These are phyloP conservation scores for Xylaria sp. DNA, from an alignment of 2,329 filamentous ascomycete species.

Conservation along the genomic window DNA sequence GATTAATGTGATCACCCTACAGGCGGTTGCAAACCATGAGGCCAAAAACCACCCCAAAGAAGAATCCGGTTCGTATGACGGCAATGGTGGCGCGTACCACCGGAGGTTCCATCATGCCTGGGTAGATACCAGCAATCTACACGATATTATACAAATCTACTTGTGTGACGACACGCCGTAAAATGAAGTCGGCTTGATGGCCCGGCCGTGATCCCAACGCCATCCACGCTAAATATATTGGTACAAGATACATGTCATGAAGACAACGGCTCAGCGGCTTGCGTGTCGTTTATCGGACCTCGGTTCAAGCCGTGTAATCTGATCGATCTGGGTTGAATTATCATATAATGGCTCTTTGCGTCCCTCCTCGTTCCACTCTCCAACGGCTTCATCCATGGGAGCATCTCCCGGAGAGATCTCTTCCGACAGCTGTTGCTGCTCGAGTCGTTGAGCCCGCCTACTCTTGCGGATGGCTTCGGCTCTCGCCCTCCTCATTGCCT, in stretches of 20 bases:
- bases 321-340: slow-evolving; percentile 31
- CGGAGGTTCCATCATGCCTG: too few relatives aligned
- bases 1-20: neutral
- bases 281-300: neutral
- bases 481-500: slow-evolving; percentile 44
- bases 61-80: too few relatives aligned
- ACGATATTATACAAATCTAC: neutral
- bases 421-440: slow-evolving; percentile 34
- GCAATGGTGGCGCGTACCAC: too few relatives aligned
- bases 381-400: slow-evolving; percentile 32
- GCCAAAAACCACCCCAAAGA: too few relatives aligned
- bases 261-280: neutral
- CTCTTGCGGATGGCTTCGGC: slow-evolving; percentile 32
- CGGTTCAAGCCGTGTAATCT: slow-evolving; percentile 20
- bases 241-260: slow-evolving; percentile 15
- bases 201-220: slow-evolving; percentile 16
- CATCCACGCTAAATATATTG: slow-evolving; percentile 18
- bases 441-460: slow-evolving; percentile 22
- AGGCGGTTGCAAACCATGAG: too few relatives aligned
- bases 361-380: slow-evolving; percentile 44
- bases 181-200: neutral
- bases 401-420: slow-evolving; percentile 18
- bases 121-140: neutral
- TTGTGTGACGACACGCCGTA: neutral
- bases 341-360: slow-evolving; percentile 45